Conservation (phyloP, 148 eudicot genomes). For the Heliosperma pusillum region DNA sequence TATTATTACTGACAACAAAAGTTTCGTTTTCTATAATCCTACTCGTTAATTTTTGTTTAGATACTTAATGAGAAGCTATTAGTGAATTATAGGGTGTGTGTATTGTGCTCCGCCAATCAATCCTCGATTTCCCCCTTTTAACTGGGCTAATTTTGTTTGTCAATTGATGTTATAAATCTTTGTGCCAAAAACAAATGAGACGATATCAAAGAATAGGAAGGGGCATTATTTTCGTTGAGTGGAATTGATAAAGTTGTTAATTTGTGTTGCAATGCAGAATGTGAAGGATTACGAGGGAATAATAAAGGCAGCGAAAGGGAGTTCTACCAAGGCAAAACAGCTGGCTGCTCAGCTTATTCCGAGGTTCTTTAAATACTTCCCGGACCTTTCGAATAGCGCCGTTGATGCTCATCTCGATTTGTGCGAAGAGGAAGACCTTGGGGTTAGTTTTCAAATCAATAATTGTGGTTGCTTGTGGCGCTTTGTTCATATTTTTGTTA, state of each 20-base stretch:
- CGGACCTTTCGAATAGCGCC: constrained; percentile 49
- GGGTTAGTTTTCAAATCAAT: constrained; percentile 45
- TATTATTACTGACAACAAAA: too few species aligned
- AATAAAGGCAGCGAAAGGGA: constrained; percentile 56
- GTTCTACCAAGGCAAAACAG: constrained; percentile 65
- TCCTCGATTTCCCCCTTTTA: background rate
- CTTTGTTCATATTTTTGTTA: background rate
- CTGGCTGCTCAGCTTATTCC: constrained; percentile 95
- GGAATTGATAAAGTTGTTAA: background rate
- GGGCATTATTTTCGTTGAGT: background rate
- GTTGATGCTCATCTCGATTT: constrained; percentile 80
- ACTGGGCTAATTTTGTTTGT: background rate
- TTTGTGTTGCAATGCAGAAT: constrained; percentile 33
- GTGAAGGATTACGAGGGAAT: constrained; percentile 64
- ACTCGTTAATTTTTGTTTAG: background rate
- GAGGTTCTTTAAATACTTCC: constrained; percentile 78
- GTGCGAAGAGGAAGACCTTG: constrained; percentile 88
- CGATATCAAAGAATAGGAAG: background rate
- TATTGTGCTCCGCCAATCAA: background rate
- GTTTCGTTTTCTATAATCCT: too few species aligned
- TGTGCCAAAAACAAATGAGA: background rate
- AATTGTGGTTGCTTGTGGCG: background rate
- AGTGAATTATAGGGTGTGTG: background rate
- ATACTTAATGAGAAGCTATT: background rate
- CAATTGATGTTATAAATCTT: background rate